These are phyloP conservation scores for Colletotrichum sp. DNA, from an alignment of 2,329 filamentous ascomycete genomes.

Conservation along the genomic window DNA sequence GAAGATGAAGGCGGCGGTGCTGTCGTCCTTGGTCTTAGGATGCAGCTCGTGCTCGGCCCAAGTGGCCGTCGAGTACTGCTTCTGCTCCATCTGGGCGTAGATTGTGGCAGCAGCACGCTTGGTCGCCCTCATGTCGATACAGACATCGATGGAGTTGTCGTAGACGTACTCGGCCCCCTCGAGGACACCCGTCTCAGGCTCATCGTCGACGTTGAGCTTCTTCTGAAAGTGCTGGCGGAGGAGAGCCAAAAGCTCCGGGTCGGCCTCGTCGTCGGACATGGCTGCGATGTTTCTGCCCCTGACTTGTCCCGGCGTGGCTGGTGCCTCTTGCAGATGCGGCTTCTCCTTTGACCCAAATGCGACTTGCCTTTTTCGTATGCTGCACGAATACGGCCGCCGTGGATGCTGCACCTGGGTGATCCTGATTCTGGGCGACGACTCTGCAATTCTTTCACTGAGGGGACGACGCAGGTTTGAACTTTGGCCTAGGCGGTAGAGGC, in stretches of 20 bases:
- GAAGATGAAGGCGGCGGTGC: conserved; percentile 90
- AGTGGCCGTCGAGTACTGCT: conserved; percentile 80
- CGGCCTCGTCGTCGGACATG: conserved; percentile 93
- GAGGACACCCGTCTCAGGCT: conserved; percentile 82
- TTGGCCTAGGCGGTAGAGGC: not conserved
- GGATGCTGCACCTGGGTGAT: conserved; percentile 7
- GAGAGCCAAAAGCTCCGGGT: conserved; percentile 85
- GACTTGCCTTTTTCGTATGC: not conserved
- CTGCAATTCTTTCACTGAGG: conserved; percentile 13
- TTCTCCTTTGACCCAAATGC: not conserved
- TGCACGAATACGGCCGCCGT: not conserved
- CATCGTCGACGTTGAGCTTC: conserved; percentile 56
- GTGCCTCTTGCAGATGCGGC: not conserved
- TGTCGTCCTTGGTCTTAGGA: conserved; percentile 80
- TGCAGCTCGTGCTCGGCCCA: conserved; percentile 93
- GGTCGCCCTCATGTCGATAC: conserved; percentile 81
- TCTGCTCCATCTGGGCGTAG: conserved; percentile 81
- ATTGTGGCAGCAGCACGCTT: conserved; percentile 84
- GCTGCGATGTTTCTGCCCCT: conserved; percentile 19
- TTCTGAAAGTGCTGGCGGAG: conserved; percentile 80
- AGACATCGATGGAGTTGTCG: conserved; percentile 92
- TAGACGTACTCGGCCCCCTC: conserved; percentile 85
- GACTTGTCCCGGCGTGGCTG: not conserved
- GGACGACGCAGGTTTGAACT: conserved; percentile 7
- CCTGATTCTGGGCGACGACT: conserved; percentile 5